A percentile compares a stretch with the other conserved stretches of the same genome.
Conservation (phyloP, 208 protist genomes). For the Crithidia sp. region DNA sequence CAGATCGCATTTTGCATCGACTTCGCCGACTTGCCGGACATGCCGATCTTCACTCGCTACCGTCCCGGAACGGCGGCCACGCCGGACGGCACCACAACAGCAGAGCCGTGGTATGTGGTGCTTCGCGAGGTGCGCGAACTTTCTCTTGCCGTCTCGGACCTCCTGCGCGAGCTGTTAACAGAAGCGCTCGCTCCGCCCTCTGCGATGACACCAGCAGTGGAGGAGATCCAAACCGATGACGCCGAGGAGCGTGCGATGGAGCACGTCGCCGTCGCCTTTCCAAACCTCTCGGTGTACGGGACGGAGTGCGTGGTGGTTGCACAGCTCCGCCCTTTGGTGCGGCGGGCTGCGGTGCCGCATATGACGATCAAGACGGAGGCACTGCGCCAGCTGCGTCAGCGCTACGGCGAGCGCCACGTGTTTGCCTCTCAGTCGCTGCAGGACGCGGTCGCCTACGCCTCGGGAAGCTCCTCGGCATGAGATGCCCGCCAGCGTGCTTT, state of each 20-base stretch:
- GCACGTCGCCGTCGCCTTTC: conserved; percentile 62
- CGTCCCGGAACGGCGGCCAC: conserved; percentile 4
- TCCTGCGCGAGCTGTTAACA: conserved; percentile 29
- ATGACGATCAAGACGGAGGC: conserved; percentile 28
- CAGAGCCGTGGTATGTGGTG: conserved; percentile 40
- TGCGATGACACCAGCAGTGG: conserved; percentile 6
- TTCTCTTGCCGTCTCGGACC: conserved; percentile 25
- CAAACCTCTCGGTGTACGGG: conserved; percentile 83
- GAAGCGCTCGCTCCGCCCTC: conserved; percentile 15
- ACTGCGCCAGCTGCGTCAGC: conserved; percentile 48
- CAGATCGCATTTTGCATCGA: conserved; percentile 83
- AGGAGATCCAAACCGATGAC: conserved; percentile 38
- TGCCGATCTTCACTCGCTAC: conserved; percentile 55
- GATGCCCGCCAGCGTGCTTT: too few species aligned
- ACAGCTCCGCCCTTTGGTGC: conserved; percentile 42
- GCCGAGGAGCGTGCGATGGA: conserved; percentile 31
- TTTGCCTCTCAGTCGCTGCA: conserved; percentile 36
- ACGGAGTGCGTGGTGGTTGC: conserved; percentile 55
- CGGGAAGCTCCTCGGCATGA: neutral
- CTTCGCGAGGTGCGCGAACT: conserved; percentile 38
- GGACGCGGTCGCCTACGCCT: conserved; percentile 25
- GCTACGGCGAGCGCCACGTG: conserved; percentile 61
- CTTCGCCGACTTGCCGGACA: conserved; percentile 58
- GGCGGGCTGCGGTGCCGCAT: conserved; percentile 1
- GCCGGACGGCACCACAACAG: neutral